These are phyloP conservation scores for Eragrostis tef DNA, from an alignment of 202 grass and related monocot species.

Conservation along the genomic window DNA sequence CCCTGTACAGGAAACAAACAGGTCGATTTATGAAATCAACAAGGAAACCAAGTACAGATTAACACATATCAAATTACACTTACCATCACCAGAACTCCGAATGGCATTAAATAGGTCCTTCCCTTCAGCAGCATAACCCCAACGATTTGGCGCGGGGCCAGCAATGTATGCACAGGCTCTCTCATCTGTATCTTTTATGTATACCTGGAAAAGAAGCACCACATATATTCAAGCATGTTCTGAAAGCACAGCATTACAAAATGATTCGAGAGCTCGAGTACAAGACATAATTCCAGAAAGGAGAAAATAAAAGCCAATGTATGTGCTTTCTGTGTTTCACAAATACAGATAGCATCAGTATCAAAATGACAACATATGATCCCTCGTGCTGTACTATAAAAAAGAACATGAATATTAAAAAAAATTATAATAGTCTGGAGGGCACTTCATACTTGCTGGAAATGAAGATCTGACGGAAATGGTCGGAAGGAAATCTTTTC, in stretches of 20 bases:
- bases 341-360: conserved; percentile 8
- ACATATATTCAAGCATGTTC: conserved; percentile 38
- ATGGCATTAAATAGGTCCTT: conserved; percentile 82
- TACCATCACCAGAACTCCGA: conserved; percentile 63
- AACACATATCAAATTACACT: conserved; percentile 33
- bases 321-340: neutral
- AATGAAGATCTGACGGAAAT: conserved; percentile 87
- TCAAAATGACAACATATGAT: neutral
- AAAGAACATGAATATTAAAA: neutral
- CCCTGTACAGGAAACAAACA: conserved; percentile 16
- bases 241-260: conserved; percentile 16
- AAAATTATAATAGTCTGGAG: neutral
- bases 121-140: conserved; percentile 88
- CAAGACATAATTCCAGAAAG: conserved; percentile 15
- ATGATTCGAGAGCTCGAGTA: conserved; percentile 11
- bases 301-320: neutral
- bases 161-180: conserved; percentile 98
- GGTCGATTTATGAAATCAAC: neutral
- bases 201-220: conserved; percentile 59
- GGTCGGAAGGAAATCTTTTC: conserved; percentile 80
- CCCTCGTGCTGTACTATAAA: conserved; percentile 7
- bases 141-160: conserved; percentile 92
- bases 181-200: conserved; percentile 97
- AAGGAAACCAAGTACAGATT: conserved; percentile 7
- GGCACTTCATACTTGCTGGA: conserved; percentile 74